These are phyloP conservation scores for Lolium perenne DNA, from an alignment of 176 grass and related monocot species.

Conservation along the genomic window DNA sequence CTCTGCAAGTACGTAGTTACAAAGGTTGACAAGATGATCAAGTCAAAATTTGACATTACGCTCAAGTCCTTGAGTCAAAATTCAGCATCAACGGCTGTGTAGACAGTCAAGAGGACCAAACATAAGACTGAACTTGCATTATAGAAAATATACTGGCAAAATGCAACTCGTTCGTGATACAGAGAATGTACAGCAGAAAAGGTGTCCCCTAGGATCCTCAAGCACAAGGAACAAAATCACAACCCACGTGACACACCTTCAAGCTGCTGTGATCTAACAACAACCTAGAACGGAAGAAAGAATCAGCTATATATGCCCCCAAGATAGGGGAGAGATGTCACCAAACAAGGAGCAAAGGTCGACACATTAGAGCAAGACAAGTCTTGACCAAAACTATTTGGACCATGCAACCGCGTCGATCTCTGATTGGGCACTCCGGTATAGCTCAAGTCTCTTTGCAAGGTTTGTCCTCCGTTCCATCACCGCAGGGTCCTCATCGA, in stretches of 20 bases:
- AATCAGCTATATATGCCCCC: conserved; percentile 66
- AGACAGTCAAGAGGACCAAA: neutral
- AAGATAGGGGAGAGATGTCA: conserved; percentile 37
- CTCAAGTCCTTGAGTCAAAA: neutral
- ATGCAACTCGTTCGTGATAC: conserved; percentile 53
- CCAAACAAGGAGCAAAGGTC: conserved; percentile 39
- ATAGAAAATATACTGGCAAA: neutral
- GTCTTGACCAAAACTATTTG: conserved; percentile 55
- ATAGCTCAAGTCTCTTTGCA: conserved; percentile 84
- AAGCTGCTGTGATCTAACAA: conserved; percentile 50
- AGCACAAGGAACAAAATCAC: conserved; percentile 57
- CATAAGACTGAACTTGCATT: neutral
- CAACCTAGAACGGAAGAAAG: conserved; percentile 46
- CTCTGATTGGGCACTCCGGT: conserved; percentile 81
- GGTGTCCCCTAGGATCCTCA: conserved; percentile 52
- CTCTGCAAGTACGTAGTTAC: no score
- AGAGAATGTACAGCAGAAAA: conserved; percentile 33
- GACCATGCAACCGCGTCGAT: conserved; percentile 86
- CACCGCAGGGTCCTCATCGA: conserved; percentile 85
- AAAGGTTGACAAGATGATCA: no score
- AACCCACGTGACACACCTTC: conserved; percentile 44
- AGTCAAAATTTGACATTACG: no score
- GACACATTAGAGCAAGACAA: conserved; percentile 30
- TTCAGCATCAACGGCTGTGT: neutral
- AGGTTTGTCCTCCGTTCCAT: conserved; percentile 84